phyloP scores from a whole-genome alignment of 2,329 filamentous ascomycete species.

The Clarireedia homoeocarpa region DNA sequence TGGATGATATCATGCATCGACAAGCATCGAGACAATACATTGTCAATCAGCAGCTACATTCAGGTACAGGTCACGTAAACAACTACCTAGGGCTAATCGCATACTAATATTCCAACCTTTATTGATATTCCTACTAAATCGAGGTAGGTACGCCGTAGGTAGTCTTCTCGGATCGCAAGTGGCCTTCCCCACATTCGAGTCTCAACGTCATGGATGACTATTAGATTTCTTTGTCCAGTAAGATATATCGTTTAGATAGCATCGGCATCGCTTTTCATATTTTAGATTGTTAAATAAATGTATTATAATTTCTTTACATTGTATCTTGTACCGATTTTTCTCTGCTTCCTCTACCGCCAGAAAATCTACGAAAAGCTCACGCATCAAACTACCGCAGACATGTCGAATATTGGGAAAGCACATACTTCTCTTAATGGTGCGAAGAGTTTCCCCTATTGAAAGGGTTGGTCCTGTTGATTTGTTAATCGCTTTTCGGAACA shows the following conservation, averaged over 20 bases:
- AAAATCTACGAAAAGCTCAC: background rate
- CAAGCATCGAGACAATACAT: too few species aligned
- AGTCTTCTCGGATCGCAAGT: background rate
- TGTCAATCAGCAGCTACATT: too few species aligned
- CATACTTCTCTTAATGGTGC: conserved; percentile 10
- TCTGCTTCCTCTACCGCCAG: background rate
- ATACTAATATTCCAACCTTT: background rate
- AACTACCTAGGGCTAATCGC: too few species aligned
- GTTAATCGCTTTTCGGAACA: conserved; percentile 19
- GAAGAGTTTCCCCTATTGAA: conserved; percentile 2
- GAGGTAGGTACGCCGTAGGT: background rate
- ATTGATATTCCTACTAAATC: background rate
- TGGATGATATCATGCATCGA: too few species aligned
- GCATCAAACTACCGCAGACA: background rate
- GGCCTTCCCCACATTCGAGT: background rate
- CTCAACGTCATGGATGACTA: background rate
- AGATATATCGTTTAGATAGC: background rate
- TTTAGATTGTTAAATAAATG: background rate
- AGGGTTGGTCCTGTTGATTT: background rate
- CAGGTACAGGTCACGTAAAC: too few species aligned
- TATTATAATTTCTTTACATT: background rate
- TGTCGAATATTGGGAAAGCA: conserved; percentile 2
- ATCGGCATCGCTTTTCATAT: background rate
- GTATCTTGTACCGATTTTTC: background rate
- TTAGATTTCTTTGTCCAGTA: too few species aligned